Conservation (phyloP, 306 rosid species). For the Cucurbita ficifolia region DNA sequence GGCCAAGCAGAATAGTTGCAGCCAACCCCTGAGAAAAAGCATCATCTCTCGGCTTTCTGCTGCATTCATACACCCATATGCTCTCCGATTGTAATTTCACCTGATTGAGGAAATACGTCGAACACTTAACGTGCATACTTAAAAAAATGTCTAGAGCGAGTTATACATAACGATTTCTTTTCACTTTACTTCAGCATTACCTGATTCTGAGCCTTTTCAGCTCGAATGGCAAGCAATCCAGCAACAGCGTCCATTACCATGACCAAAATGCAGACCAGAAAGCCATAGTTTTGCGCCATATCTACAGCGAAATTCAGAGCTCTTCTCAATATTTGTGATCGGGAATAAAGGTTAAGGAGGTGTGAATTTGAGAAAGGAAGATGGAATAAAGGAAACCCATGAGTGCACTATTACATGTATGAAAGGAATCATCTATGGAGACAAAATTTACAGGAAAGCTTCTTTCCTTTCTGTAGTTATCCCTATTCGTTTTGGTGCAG, state of each 20-base stretch:
- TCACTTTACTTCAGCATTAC: slow-evolving; percentile 17
- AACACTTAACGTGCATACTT: background rate
- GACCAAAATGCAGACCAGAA: slow-evolving; percentile 43
- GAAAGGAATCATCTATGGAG: background rate
- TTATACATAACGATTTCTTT: background rate
- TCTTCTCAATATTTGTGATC: background rate
- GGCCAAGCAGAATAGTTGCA: slow-evolving; percentile 38
- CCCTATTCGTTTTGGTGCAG: slow-evolving; percentile 6
- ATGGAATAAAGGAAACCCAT: slow-evolving; percentile 6
- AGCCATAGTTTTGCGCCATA: slow-evolving; percentile 43
- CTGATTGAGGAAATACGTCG: slow-evolving; percentile 15
- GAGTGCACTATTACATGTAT: background rate
- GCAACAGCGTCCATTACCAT: slow-evolving; percentile 49
- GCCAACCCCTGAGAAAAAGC: slow-evolving; percentile 67
- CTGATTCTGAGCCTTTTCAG: slow-evolving; percentile 71
- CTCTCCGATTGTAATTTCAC: slow-evolving; percentile 29
- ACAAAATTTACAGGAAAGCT: background rate
- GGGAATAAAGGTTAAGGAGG: background rate
- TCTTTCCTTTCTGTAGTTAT: background rate
- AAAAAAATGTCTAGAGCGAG: background rate
- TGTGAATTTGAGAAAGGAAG: background rate
- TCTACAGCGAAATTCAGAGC: background rate
- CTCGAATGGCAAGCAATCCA: slow-evolving; percentile 68
- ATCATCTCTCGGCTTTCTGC: slow-evolving; percentile 46
- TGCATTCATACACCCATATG: slow-evolving; percentile 33